Evolutionary conservation across 148 eudicot genomes (phyloP).

Genomic region (Persicaria maculosa): DNA sequence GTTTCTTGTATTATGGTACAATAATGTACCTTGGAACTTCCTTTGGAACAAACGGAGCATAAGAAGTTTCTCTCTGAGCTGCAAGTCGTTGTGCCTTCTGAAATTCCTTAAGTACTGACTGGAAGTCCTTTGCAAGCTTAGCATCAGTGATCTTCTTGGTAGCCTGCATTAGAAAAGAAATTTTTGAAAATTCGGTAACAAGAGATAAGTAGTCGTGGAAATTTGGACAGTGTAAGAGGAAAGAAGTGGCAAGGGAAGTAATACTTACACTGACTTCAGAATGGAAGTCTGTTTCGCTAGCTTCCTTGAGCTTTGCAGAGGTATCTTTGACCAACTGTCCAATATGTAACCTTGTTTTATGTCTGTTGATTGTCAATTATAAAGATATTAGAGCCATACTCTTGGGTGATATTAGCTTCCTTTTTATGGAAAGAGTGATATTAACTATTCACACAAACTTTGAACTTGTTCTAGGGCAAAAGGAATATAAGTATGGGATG

Average conservation of each 20-base stretch:
- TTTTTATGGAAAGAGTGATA: too few species aligned
- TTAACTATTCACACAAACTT: too few species aligned
- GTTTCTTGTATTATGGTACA: not conserved
- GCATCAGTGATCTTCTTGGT: slow-evolving; percentile 49
- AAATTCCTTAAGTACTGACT: slow-evolving; percentile 45
- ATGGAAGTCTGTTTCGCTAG: slow-evolving; percentile 34
- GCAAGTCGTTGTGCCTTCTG: slow-evolving; percentile 52
- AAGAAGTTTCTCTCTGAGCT: slow-evolving; percentile 43
- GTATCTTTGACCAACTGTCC: slow-evolving; percentile 47
- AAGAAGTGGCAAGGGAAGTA: not conserved
- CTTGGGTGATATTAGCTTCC: not conserved
- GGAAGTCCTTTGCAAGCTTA: slow-evolving; percentile 49
- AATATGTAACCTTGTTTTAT: slow-evolving; percentile 31
- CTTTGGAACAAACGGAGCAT: slow-evolving; percentile 33
- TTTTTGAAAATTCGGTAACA: not conserved
- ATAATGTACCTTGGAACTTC: slow-evolving; percentile 9
- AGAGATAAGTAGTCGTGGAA: not conserved
- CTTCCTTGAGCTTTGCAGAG: slow-evolving; percentile 40
- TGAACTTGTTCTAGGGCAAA: too few species aligned
- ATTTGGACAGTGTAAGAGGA: not conserved
- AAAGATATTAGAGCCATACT: not conserved
- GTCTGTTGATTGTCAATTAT: slow-evolving; percentile 21
- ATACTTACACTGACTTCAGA: slow-evolving; percentile 38
- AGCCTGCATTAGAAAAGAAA: slow-evolving; percentile 26
- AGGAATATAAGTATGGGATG: too few species aligned